phyloP scores from a whole-genome alignment of 257 asterid species.

The Penstemon eatonii region DNA sequence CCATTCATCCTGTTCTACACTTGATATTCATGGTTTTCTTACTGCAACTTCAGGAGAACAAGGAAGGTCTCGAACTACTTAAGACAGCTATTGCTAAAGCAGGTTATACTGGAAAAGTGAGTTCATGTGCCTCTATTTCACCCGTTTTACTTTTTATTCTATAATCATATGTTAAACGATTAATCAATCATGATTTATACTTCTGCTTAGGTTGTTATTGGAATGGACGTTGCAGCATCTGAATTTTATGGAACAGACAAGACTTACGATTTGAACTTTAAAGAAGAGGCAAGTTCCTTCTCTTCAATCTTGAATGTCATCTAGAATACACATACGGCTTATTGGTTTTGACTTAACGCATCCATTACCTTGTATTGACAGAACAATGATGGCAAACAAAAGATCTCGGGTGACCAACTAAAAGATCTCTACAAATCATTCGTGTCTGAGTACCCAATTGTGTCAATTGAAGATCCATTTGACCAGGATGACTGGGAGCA shows the following conservation, averaged over 20 bases:
- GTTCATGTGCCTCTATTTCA: conserved; percentile 18
- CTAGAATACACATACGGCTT: not conserved
- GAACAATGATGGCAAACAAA: conserved; percentile 76
- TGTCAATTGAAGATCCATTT: conserved; percentile 94
- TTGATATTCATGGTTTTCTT: conserved; percentile 23
- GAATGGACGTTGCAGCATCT: conserved; percentile 99
- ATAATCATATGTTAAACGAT: not conserved
- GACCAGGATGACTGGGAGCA: conserved; percentile 98
- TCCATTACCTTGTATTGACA: conserved; percentile 34
- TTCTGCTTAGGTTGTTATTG: conserved; percentile 74
- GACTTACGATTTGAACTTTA: conserved; percentile 90
- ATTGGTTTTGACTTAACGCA: conserved; percentile 3
- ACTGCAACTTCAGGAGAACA: conserved; percentile 71
- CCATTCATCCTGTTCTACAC: conserved; percentile 11
- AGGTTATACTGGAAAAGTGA: conserved; percentile 82
- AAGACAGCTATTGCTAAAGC: conserved; percentile 97
- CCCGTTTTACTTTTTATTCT: not conserved
- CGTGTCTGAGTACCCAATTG: conserved; percentile 79
- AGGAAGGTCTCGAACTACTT: conserved; percentile 96
- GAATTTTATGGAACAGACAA: conserved; percentile 81
- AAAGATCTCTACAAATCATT: conserved; percentile 93
- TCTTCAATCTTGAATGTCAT: conserved; percentile 1
- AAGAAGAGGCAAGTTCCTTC: conserved; percentile 68
- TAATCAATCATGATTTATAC: conserved; percentile 5
- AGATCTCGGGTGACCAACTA: conserved; percentile 88